Base-by-base conservation (phyloP, 768 basidiomycete species). In the Lactarius psammicola region DNA sequence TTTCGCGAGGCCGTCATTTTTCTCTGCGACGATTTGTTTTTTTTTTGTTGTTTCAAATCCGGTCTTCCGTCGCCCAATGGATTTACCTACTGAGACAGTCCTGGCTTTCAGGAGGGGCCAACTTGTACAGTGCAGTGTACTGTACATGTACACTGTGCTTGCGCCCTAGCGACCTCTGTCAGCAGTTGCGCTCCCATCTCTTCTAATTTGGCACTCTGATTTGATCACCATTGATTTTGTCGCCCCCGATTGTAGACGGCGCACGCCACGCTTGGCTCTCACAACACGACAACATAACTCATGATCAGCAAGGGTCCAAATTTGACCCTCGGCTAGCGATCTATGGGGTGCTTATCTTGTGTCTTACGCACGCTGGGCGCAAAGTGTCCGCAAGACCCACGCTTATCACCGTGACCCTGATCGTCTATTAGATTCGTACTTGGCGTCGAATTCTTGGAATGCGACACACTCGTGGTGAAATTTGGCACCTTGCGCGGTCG, bases 361-460 rank as follows among this genome's bases (percentile, higher is more conserved):
- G 33, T 30, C 4, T 33, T 31, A n/a, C 10, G 10, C n/a, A 3
- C 23, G 36, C 46, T 18, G 38, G 56, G 26, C 20, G 8, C 20
- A 31, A 31, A 4, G 53, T 54, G 7, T 57, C 67, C 38, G 31
- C 56, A 34, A 44, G 63, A 60, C 56, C 66, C 66, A 58, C 42
- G 55, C 40, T 23, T 51, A 63, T 67, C 62, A 34, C 55, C 60
- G 65, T 56, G 23, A 5, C 49, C 49, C 23, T 49, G 49, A 49
- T 49, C 0, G 13, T n/a, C 20, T 3, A 17, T 18, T 15, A 40
- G 15, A 18, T 33, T 26, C 20, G 10, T 51, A n/a, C 28, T 23
- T 42, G 44, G 44, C n/a, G 18, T 49, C 30, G 60, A 10, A 23
- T 61, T 30, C 26, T 23, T 11, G 44, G 46, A 36, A 30, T 33